These are phyloP conservation scores for Cyclotella cryptica DNA, from an alignment of 108 stramenopile genomes.

Conservation along the genomic window DNA sequence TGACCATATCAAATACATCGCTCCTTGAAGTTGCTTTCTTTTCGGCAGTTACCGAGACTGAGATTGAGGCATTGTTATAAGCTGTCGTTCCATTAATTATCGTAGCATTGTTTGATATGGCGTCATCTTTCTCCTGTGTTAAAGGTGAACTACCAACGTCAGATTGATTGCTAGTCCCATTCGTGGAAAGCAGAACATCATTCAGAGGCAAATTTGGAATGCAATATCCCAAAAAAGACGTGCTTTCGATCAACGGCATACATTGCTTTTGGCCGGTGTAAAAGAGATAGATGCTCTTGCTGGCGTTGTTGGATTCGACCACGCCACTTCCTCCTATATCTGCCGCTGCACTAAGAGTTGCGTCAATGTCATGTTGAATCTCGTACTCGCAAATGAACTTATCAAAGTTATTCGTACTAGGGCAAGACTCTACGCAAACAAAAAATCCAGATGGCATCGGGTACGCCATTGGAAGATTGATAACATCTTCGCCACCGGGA, in stretches of 20 bases:
- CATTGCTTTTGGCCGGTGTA: constrained; percentile 33
- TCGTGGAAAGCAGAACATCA: constrained; percentile 4
- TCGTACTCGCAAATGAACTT: constrained; percentile 58
- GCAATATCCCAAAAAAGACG: constrained; percentile 30
- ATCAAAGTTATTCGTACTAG: constrained; percentile 23
- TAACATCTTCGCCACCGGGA: constrained; percentile 29
- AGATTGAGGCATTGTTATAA: not conserved
- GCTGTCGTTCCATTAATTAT: not conserved
- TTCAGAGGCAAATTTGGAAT: constrained; percentile 14
- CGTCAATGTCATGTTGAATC: constrained; percentile 33
- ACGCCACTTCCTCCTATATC: not conserved
- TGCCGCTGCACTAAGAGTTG: constrained; percentile 14
- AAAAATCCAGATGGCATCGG: constrained; percentile 44
- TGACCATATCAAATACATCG: constrained; percentile 32
- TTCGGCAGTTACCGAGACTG: no score
- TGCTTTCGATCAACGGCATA: constrained; percentile 23
- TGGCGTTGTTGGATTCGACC: not conserved
- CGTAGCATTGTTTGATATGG: constrained; percentile 3
- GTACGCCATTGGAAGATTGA: constrained; percentile 45
- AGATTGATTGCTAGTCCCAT: constrained; percentile 8
- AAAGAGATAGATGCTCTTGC: constrained; percentile 34
- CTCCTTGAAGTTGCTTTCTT: constrained; percentile 9
- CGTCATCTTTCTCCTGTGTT: not conserved
- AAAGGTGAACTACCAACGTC: no score
- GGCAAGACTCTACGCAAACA: constrained; percentile 41